Evolutionary conservation across 768 basidiomycete genomes (phyloP).

Genomic region (Termitomyces sp.): DNA sequence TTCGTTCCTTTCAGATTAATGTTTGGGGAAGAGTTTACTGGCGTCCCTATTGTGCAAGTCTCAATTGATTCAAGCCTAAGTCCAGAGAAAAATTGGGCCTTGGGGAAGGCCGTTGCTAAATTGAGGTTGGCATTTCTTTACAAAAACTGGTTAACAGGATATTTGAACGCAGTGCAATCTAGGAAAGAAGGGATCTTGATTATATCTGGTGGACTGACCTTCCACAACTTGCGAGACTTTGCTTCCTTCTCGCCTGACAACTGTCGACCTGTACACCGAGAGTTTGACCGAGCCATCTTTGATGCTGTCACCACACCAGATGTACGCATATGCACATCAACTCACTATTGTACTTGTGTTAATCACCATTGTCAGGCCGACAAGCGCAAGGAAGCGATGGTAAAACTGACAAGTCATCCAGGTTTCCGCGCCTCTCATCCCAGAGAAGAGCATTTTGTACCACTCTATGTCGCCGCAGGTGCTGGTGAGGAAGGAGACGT

Average conservation of each 20-base stretch:
- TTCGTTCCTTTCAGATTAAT: slow-evolving; percentile 76
- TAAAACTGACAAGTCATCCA: slow-evolving; percentile 47
- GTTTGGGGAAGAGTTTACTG: slow-evolving; percentile 61
- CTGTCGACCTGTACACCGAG: slow-evolving; percentile 41
- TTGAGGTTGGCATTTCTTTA: slow-evolving; percentile 40
- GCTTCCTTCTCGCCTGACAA: slow-evolving; percentile 42
- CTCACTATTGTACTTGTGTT: not conserved
- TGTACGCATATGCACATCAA: slow-evolving; percentile 22
- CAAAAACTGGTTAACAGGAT: not conserved
- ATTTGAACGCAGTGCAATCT: not conserved
- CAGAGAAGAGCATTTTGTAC: slow-evolving; percentile 76
- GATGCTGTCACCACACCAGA: slow-evolving; percentile 44
- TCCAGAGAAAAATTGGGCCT: slow-evolving; percentile 56
- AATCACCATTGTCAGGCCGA: slow-evolving; percentile 28
- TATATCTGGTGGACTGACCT: slow-evolving; percentile 63
- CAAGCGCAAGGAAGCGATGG: slow-evolving; percentile 50
- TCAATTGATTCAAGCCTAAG: slow-evolving; percentile 57
- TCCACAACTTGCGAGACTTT: slow-evolving; percentile 61
- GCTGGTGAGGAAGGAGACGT: slow-evolving; percentile 56
- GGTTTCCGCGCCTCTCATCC: slow-evolving; percentile 69
- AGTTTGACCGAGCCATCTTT: slow-evolving; percentile 55
- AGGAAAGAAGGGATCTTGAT: slow-evolving; percentile 64
- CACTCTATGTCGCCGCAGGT: slow-evolving; percentile 71
- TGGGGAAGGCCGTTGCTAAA: slow-evolving; percentile 55
- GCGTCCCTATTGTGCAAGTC: slow-evolving; percentile 66